Percentiles rank a stretch among this genome's conserved stretches.
Evolutionary conservation across 1,284 basidiomycete genomes (phyloP).

Genomic region (Mycena citricolor): DNA sequence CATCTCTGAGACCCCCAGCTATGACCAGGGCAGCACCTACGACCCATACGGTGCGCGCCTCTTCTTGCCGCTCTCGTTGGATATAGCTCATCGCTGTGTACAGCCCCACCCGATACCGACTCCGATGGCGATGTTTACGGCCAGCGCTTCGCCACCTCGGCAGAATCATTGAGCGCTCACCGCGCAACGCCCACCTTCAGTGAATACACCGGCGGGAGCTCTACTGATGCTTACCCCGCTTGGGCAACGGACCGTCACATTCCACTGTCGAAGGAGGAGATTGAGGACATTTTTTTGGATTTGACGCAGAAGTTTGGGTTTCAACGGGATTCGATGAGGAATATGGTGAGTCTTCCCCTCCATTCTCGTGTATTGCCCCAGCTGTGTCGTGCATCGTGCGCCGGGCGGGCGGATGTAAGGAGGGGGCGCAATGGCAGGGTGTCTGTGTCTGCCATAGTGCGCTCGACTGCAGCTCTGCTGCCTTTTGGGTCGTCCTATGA

Average conservation of each 20-base stretch:
- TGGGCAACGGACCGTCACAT: constrained; percentile 92
- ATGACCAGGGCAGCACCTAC: constrained; percentile 61
- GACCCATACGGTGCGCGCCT: constrained; percentile 69
- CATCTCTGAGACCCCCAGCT: constrained; percentile 29
- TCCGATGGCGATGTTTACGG: constrained; percentile 41
- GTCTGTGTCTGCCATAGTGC: too few relatives aligned
- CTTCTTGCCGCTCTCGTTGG: too few relatives aligned
- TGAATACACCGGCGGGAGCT: constrained; percentile 40
- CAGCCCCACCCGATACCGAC: constrained; percentile 43
- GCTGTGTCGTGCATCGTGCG: too few relatives aligned
- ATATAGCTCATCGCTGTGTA: constrained; percentile 44
- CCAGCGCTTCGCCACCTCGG: neutral
- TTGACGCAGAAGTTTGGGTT: constrained; percentile 99
- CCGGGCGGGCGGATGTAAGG: too few relatives aligned
- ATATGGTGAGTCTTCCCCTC: constrained; percentile 58
- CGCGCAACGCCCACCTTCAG: constrained; percentile 56
- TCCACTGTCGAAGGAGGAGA: constrained; percentile 96
- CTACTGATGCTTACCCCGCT: constrained; percentile 86
- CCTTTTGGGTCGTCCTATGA: too few relatives aligned
- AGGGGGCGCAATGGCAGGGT: too few relatives aligned
- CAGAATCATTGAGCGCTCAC: neutral
- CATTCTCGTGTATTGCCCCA: constrained; percentile 10
- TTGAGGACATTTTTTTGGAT: constrained; percentile 97
- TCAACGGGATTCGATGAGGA: constrained; percentile 88
- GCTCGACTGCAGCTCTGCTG: too few relatives aligned